Conservation (phyloP, 495 filamentous ascomycete genomes). For the Elasticomyces elasticus region DNA sequence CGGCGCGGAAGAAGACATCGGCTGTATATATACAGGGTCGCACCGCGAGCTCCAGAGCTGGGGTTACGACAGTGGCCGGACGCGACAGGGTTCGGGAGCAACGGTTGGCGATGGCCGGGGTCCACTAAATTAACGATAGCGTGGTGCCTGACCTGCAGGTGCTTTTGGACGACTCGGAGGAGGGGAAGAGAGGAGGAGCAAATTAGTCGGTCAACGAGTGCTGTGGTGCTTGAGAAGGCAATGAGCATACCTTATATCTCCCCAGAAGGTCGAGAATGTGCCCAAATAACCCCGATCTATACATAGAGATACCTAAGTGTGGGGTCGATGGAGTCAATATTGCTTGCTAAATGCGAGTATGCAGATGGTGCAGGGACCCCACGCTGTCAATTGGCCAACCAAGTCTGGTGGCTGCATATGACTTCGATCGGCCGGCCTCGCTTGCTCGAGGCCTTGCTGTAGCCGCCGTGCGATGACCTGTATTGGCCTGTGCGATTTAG, state of each 20-base stretch:
- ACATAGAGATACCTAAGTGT: conserved; percentile 20
- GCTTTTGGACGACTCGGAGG: conserved; percentile 16
- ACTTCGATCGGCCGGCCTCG: neutral
- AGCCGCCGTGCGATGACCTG: conserved; percentile 9
- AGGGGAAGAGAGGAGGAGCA: conserved; percentile 28
- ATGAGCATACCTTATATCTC: conserved; percentile 33
- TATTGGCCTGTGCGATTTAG: neutral
- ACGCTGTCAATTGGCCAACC: conserved; percentile 2
- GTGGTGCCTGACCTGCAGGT: conserved; percentile 32
- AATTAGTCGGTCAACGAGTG: conserved; percentile 31
- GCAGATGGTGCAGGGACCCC: neutral
- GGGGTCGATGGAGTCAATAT: neutral
- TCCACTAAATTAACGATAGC: conserved; percentile 35
- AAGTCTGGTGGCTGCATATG: conserved; percentile 13
- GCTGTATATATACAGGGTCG: conserved; percentile 15
- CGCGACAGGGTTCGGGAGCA: conserved; percentile 18
- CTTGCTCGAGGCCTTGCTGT: neutral
- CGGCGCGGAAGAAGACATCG: conserved; percentile 21
- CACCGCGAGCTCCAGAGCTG: conserved; percentile 13
- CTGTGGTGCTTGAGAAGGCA: conserved; percentile 5
- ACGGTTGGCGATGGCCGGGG: conserved; percentile 23
- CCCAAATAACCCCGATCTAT: conserved; percentile 30
- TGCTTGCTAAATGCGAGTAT: conserved; percentile 15
- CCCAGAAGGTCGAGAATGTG: conserved; percentile 23
- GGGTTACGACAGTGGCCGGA: conserved; percentile 9